Evolutionary conservation across 2,329 filamentous ascomycete genomes (phyloP).

Genomic region (Penicillium freii): DNA sequence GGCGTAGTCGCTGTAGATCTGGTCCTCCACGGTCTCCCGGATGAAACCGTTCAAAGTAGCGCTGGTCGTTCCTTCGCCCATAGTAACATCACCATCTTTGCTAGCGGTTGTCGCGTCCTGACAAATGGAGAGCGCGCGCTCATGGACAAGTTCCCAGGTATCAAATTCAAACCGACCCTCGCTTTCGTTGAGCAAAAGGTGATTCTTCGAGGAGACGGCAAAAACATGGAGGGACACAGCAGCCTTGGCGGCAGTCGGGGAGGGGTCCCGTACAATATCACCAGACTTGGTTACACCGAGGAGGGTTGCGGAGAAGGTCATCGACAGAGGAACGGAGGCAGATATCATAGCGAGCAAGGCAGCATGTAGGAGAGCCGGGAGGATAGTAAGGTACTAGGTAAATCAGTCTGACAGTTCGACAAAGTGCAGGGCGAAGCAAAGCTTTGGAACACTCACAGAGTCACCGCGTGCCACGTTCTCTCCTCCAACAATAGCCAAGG

Average conservation of each 20-base stretch:
- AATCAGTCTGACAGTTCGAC: constrained; percentile 12
- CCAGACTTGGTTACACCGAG: constrained; percentile 55
- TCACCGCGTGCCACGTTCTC: constrained; percentile 37
- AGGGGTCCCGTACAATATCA: constrained; percentile 59
- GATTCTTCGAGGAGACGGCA: constrained; percentile 71
- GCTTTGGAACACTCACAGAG: constrained; percentile 31
- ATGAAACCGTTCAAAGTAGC: constrained; percentile 58
- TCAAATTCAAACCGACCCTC: constrained; percentile 73
- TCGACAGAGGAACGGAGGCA: constrained; percentile 75
- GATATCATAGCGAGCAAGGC: constrained; percentile 75
- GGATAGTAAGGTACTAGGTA: constrained; percentile 69
- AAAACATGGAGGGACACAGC: constrained; percentile 78
- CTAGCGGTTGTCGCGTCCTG: constrained; percentile 44
- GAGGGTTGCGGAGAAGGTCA: constrained; percentile 65
- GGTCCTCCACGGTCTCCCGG: constrained; percentile 60
- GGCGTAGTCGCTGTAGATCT: constrained; percentile 45
- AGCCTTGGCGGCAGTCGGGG: constrained; percentile 58
- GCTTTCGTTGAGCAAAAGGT: constrained; percentile 76
- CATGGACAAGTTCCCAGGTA: constrained; percentile 71
- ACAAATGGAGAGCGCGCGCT: constrained; percentile 65
- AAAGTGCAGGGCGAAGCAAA: background rate
- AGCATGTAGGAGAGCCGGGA: constrained; percentile 80
- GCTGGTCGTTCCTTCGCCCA: constrained; percentile 43
- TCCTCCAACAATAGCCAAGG: constrained; percentile 42
- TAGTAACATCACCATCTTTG: constrained; percentile 45